Base-by-base conservation (phyloP, 2,329 filamentous ascomycete genomes). In the Helminthosporium solani region DNA sequence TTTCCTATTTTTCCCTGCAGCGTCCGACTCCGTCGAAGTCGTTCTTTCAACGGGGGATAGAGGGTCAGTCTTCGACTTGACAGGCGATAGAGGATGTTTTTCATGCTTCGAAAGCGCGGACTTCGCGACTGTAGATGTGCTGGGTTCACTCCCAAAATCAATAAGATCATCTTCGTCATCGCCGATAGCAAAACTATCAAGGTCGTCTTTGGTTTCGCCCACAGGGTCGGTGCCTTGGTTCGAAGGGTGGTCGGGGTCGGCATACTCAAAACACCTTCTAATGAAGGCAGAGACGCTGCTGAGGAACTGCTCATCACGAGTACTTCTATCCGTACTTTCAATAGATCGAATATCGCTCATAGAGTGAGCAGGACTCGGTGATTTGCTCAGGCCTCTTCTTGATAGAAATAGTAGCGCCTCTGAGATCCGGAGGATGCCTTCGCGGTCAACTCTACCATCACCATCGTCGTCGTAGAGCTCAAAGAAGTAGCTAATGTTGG, bases 401-500 rank as follows among this genome's bases (percentile, higher is more conserved):
- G 91, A 96, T 15, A 99, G 79, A 71, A 99, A 99, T 2, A 99
- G 75, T 25, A 99, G 75, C 0, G 92, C 90, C 70, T 99, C 94
- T 0, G 91, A 96, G 65, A 99, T 97, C 36, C 90, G 80, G 35
- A 99, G 71, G 47, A 99, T 99, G 5, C 94, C 94, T 70, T 99
- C 94, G 9, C 94, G 84, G 63, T 97, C 94, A 4, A 99, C 91
- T 58, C 83, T 90, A 20, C 94, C 94, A 65, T 96, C 90, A 1
- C 84, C 82, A 60, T 92, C 87, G 56, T 99, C 92, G 65, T 99
- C 94, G 68, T 97, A 96, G 0, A 99, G 81, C 62, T 96, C 89
- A 60, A 99, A 99, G 70, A 99, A 97, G 72, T 97, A 97, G 49
- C 85, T 94, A 63, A 99, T 97, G 47, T 88, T 94, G 23, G 89